These are phyloP conservation scores for Thamnidium elegans DNA, from an alignment of 192 early-diverging fungal species.

Conservation along the genomic window DNA sequence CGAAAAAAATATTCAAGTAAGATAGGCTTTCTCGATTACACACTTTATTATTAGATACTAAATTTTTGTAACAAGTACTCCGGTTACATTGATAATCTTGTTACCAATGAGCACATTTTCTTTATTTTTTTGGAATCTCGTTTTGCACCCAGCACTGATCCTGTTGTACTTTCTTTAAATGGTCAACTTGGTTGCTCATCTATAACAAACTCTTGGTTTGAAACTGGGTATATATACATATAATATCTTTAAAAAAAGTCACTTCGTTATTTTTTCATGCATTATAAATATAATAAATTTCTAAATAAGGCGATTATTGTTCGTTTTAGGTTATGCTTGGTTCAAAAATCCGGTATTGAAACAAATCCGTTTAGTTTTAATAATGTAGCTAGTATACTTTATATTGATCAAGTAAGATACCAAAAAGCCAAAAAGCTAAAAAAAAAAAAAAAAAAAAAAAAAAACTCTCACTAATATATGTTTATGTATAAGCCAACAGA, in stretches of 20 bases:
- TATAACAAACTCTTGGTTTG: slow-evolving; percentile 73
- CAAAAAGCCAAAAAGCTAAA: too few species aligned
- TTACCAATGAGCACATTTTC: slow-evolving; percentile 69
- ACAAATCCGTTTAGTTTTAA: slow-evolving; percentile 10
- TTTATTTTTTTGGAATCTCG: slow-evolving; percentile 95
- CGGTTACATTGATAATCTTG: slow-evolving; percentile 12
- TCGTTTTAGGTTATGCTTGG: slow-evolving; percentile 6
- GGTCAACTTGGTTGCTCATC: slow-evolving; percentile 80
- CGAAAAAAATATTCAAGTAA: slow-evolving; percentile 1
- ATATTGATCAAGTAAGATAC: slow-evolving; percentile 9
- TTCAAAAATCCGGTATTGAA: slow-evolving; percentile 7
- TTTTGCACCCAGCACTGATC: slow-evolving; percentile 66
- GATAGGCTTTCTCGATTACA: not conserved
- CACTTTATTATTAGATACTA: not conserved
- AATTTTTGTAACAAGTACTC: slow-evolving; percentile 3
- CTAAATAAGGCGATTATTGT: not conserved
- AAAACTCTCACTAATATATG: not conserved
- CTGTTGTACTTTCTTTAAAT: slow-evolving; percentile 57
- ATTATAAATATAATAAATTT: too few species aligned
- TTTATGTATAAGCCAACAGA: slow-evolving; percentile 64
- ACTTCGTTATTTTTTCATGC: too few species aligned
- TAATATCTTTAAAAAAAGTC: not conserved
- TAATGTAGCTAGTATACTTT: slow-evolving; percentile 7
- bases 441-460: too few species aligned
- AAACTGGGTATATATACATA: slow-evolving; percentile 48